These are phyloP conservation scores for Globisporangium mamillatum DNA, from an alignment of 352 stramenopile genomes.

Conservation along the genomic window DNA sequence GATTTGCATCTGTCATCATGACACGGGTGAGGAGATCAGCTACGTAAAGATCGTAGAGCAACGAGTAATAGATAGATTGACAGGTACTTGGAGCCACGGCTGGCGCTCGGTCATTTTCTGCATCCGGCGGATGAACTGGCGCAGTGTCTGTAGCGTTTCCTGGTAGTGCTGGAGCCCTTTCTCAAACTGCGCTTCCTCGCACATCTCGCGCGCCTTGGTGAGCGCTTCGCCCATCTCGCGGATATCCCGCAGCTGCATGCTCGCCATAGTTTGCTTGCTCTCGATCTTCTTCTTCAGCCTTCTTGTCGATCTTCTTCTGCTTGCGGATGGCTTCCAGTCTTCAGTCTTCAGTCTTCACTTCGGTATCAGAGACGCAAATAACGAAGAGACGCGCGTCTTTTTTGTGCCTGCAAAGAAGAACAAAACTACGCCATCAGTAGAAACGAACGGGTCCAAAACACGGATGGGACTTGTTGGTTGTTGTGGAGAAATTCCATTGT, in stretches of 20 bases:
- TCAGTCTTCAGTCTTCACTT: neutral
- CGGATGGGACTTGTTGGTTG: neutral
- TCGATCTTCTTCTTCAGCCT: neutral
- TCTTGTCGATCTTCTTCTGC: neutral
- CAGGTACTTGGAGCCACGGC: constrained; percentile 63
- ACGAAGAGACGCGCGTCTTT: constrained; percentile 1
- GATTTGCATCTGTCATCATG: constrained; percentile 64
- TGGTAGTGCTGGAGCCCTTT: constrained; percentile 56
- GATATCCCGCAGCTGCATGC: constrained; percentile 62
- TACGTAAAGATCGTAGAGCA: neutral
- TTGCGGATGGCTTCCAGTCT: neutral
- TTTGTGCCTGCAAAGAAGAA: neutral
- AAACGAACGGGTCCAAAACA: neutral
- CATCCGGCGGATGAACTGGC: constrained; percentile 63
- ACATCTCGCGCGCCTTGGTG: constrained; percentile 55
- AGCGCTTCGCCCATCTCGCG: constrained; percentile 66
- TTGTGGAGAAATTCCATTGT: constrained; percentile 12
- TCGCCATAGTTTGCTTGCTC: constrained; percentile 21
- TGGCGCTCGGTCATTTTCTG: constrained; percentile 75
- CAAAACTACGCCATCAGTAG: neutral
- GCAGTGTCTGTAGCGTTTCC: constrained; percentile 53
- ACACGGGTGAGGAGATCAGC: neutral
- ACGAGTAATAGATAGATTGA: neutral
- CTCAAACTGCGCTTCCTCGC: constrained; percentile 62
- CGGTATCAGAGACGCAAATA: neutral